Conservation (phyloP, 768 basidiomycete species). For the Fibroporia radiculosa region DNA sequence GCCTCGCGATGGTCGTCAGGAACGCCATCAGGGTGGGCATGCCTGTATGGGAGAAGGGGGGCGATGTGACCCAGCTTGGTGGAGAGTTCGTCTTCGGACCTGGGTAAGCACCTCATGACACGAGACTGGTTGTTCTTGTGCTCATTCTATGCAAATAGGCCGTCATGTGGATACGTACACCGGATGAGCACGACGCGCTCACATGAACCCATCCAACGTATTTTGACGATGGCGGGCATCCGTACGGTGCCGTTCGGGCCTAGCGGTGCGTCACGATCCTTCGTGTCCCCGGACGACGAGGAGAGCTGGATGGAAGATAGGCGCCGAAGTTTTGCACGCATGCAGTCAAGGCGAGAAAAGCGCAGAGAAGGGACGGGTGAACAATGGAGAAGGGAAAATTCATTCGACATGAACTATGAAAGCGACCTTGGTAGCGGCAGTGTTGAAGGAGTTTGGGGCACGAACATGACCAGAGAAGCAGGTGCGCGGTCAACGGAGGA, state of each 20-base stretch:
- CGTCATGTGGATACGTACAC: constrained; percentile 69
- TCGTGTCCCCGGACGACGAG: constrained; percentile 16
- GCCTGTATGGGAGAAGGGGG: constrained; percentile 77
- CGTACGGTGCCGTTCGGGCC: constrained; percentile 5
- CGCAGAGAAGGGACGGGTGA: constrained; percentile 15
- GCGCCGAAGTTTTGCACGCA: constrained; percentile 27
- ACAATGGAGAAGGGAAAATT: constrained; percentile 2
- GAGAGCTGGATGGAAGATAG: constrained; percentile 32
- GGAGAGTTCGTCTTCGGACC: constrained; percentile 82
- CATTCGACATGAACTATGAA: constrained; percentile 10
- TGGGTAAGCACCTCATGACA: constrained; percentile 30
- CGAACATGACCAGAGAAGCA: constrained; percentile 9
- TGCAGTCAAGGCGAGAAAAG: constrained; percentile 23
- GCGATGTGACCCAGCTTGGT: constrained; percentile 72
- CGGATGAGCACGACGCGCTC: constrained; percentile 74
- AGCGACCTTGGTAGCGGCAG: constrained; percentile 13
- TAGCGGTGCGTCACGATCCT: constrained; percentile 4
- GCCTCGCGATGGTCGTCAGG: constrained; percentile 67
- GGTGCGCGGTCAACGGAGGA: neutral
- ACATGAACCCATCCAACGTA: constrained; percentile 65
- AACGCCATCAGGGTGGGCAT: constrained; percentile 68
- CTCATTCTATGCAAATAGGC: constrained; percentile 27
- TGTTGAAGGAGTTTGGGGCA: constrained; percentile 13
- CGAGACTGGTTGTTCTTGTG: neutral
- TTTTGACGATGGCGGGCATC: constrained; percentile 55